Conservation (phyloP, 192 early-diverging fungal species). For the Coemansia aciculifera region DNA sequence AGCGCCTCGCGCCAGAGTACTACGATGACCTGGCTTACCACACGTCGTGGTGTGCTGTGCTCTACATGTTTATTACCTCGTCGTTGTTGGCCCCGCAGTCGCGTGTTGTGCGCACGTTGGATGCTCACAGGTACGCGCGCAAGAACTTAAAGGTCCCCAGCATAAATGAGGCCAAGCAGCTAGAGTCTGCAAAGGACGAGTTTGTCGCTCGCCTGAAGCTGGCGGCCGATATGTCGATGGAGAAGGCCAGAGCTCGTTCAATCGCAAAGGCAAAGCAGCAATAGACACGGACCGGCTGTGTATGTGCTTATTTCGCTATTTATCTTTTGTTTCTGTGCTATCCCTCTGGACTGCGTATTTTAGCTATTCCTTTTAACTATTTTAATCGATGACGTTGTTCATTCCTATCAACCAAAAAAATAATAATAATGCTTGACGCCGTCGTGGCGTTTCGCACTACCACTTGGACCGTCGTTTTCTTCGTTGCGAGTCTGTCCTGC, state of each 20-base stretch:
- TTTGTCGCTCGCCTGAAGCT: constrained; percentile 43
- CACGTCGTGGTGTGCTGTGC: constrained; percentile 84
- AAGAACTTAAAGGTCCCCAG: constrained; percentile 59
- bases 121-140: constrained; percentile 74
- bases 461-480: too few species aligned
- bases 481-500: too few species aligned
- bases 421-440: background rate
- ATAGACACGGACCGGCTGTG: constrained; percentile 1
- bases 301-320: background rate
- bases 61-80: constrained; percentile 79
- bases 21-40: constrained; percentile 83
- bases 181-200: constrained; percentile 31
- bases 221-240: constrained; percentile 49
- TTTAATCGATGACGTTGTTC: background rate
- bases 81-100: constrained; percentile 78
- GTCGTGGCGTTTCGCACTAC: too few species aligned
- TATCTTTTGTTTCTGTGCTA: background rate
- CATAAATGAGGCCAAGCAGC: constrained; percentile 17
- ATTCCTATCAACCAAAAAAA: background rate
- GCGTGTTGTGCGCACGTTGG: constrained; percentile 69
- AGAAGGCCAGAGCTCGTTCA: constrained; percentile 39
- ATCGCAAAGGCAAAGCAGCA: constrained; percentile 16
- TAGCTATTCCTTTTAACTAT: background rate
- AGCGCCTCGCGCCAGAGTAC: constrained; percentile 82
- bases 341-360: background rate